These are phyloP conservation scores for Pythium chondricola DNA, from an alignment of 352 stramenopile genomes.

Conservation along the genomic window DNA sequence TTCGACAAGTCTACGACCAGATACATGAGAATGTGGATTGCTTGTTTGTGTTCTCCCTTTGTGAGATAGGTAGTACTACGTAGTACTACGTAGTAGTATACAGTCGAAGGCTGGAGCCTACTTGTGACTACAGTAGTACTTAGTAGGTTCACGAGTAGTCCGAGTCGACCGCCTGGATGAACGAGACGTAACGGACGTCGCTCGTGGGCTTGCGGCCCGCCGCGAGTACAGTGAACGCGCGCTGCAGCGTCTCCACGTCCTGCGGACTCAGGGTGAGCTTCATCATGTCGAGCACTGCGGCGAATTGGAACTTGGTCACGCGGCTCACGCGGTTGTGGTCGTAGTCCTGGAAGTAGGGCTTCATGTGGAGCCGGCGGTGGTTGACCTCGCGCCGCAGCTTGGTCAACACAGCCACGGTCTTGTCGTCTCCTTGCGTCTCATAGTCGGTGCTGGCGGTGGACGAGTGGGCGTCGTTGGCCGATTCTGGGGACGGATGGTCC, in stretches of 20 bases:
- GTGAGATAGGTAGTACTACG: too few species aligned
- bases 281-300: constrained; percentile 83
- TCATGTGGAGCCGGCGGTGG: constrained; percentile 71
- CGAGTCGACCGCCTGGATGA: constrained; percentile 70
- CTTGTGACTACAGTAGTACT: too few species aligned
- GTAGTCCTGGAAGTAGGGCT: constrained; percentile 86
- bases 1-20: constrained; percentile 9
- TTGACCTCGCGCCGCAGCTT: constrained; percentile 49
- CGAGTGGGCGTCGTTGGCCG: not conserved
- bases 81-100: too few species aligned
- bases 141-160: constrained; percentile 54
- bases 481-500: constrained; percentile 16
- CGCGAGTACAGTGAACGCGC: constrained; percentile 45
- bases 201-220: constrained; percentile 44
- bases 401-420: constrained; percentile 31
- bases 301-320: constrained; percentile 81
- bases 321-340: constrained; percentile 66
- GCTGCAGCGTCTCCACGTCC: constrained; percentile 47
- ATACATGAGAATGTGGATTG: too few species aligned
- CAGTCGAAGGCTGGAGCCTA: too few species aligned
- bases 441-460: not conserved
- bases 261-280: constrained; percentile 37
- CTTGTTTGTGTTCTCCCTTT: too few species aligned
- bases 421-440: constrained; percentile 3
- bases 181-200: constrained; percentile 75